Percentiles rank a stretch among this genome's conserved stretches.
Evolutionary conservation across 2,329 filamentous ascomycete species (phyloP).

Genomic region (Apiospora phragmitis): DNA sequence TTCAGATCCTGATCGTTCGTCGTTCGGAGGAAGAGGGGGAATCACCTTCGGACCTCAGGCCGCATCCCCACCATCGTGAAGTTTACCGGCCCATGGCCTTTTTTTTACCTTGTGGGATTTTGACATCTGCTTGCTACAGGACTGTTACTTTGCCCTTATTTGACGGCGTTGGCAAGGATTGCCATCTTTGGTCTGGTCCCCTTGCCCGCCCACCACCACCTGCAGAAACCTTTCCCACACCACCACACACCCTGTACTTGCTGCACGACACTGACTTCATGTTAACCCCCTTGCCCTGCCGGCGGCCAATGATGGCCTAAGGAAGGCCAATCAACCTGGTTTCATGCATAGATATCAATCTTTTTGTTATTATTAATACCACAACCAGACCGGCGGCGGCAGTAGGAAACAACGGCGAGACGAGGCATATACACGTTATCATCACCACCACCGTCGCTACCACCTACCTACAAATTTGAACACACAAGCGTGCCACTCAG

Average conservation of each 20-base stretch:
- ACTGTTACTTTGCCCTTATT: not conserved
- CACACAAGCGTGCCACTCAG: not conserved
- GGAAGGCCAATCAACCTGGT: not conserved
- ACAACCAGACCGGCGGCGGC: not conserved
- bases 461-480: not conserved
- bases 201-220: not conserved
- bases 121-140: not conserved
- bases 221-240: not conserved
- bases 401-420: not conserved
- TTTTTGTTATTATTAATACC: not conserved
- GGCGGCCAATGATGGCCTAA: not conserved
- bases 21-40: not conserved
- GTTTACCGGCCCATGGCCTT: not conserved
- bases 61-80: conserved; percentile 5
- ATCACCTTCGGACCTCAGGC: not conserved
- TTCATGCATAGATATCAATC: not conserved
- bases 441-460: not conserved
- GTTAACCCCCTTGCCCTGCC: not conserved
- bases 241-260: not conserved
- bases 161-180: not conserved
- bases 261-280: not conserved
- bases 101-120: not conserved
- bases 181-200: not conserved
- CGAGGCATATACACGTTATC: not conserved
- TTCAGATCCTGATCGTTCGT: not conserved